Percentiles rank a stretch among this genome's conserved stretches.
These are phyloP conservation scores for Trypanosoma conorhini DNA, from an alignment of 208 protist species.

Conservation along the genomic window DNA sequence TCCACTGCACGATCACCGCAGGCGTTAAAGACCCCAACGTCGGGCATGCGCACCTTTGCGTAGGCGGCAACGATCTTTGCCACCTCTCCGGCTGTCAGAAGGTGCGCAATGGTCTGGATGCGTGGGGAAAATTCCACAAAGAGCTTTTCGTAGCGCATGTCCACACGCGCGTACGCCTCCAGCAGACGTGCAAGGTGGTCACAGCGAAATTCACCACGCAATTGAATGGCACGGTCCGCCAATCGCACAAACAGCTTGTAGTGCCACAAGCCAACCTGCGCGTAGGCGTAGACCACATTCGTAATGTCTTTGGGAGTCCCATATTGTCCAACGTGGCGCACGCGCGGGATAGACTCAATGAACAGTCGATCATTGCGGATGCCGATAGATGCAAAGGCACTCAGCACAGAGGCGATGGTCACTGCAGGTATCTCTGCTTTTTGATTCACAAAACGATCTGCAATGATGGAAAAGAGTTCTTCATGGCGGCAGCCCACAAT, in stretches of 20 bases:
- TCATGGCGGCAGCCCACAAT: slow-evolving; percentile 34
- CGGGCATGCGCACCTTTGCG: slow-evolving; percentile 40
- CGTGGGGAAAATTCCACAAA: slow-evolving; percentile 72
- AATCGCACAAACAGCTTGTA: slow-evolving; percentile 85
- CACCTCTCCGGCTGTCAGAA: slow-evolving; percentile 47
- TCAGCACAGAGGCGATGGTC: slow-evolving; percentile 68
- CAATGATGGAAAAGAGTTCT: slow-evolving; percentile 77
- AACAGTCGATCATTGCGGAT: slow-evolving; percentile 75
- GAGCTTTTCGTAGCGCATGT: slow-evolving; percentile 80
- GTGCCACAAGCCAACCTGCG: slow-evolving; percentile 79
- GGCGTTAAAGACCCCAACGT: slow-evolving; percentile 44
- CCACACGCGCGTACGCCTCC: slow-evolving; percentile 58
- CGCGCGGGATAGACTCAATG: slow-evolving; percentile 77
- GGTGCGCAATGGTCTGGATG: slow-evolving; percentile 59
- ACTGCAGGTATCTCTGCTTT: slow-evolving; percentile 63
- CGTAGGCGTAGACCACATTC: slow-evolving; percentile 78
- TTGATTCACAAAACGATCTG: slow-evolving; percentile 58
- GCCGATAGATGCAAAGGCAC: slow-evolving; percentile 60
- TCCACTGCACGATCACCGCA: slow-evolving; percentile 40
- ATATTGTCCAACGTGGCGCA: slow-evolving; percentile 78
- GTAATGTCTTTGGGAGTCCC: slow-evolving; percentile 71
- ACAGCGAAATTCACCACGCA: slow-evolving; percentile 58
- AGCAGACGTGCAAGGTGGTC: slow-evolving; percentile 49
- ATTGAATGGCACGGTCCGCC: slow-evolving; percentile 72
- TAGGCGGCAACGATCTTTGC: slow-evolving; percentile 52